Conservation (phyloP, 129 eudicot genomes). For the Calendula officinalis region DNA sequence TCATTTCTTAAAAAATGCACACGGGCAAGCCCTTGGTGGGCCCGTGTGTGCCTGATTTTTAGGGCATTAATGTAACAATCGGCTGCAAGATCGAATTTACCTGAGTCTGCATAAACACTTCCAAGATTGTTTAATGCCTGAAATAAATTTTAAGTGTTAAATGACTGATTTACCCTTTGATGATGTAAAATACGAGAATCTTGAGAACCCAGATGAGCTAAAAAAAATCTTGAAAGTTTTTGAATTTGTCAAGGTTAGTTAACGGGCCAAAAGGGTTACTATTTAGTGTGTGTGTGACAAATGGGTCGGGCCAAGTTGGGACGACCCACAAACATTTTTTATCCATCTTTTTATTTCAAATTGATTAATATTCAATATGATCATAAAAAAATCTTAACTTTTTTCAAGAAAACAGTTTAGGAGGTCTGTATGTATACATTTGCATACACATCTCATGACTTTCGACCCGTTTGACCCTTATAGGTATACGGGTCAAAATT, state of each 20-base stretch:
- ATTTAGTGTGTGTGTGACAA: neutral
- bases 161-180: neutral
- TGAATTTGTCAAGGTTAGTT: neutral
- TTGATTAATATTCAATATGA: neutral
- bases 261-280: neutral
- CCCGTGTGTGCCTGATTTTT: slow-evolving; percentile 89
- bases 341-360: neutral
- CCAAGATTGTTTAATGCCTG: slow-evolving; percentile 99
- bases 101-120: slow-evolving; percentile 90
- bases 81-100: slow-evolving; percentile 87
- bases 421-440: neutral
- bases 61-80: slow-evolving; percentile 97
- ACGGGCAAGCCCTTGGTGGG: slow-evolving; percentile 99
- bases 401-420: neutral
- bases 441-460: neutral
- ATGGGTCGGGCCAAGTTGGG: too few relatives aligned
- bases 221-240: too few relatives aligned
- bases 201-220: neutral
- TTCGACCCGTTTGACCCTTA: neutral
- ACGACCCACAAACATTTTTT: neutral
- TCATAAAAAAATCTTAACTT: neutral
- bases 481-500: too few relatives aligned
- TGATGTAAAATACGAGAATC: neutral
- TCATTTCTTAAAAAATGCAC: slow-evolving; percentile 87
- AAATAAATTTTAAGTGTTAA: neutral